Evolutionary conservation across 2,329 filamentous ascomycete species (phyloP).

Genomic region (Colletotrichum sp.): DNA sequence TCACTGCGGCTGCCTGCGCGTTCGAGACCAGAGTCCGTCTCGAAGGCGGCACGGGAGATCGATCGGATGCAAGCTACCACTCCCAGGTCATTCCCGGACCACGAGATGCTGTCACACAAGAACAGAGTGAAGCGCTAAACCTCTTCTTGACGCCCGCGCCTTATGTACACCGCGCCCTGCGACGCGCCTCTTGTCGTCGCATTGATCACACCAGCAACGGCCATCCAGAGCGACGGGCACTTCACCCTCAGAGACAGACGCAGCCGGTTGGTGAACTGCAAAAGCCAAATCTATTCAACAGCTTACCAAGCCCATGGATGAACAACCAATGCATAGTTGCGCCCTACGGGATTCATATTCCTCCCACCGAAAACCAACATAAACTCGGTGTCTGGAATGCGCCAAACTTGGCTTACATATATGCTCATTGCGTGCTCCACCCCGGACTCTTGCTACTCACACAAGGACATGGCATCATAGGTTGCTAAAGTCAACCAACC

Average conservation of each 20-base stretch:
- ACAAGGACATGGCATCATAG: not conserved
- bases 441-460: not conserved
- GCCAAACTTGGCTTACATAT: not conserved
- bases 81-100: not conserved
- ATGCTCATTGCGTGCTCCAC: not conserved
- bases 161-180: conserved; percentile 2
- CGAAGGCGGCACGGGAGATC: not conserved
- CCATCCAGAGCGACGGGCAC: not conserved
- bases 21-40: not conserved
- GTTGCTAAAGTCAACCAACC: not conserved
- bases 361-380: not conserved
- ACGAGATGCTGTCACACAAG: not conserved
- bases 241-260: not conserved
- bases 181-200: conserved; percentile 1
- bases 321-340: not conserved
- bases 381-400: not conserved
- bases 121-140: not conserved
- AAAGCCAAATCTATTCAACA: not conserved
- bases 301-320: not conserved
- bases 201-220: not conserved
- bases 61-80: not conserved
- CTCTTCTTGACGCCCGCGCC: not conserved
- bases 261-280: not conserved
- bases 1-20: not conserved
- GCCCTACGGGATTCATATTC: not conserved